These are phyloP conservation scores for Gynostemma pentaphyllum DNA, from an alignment of 306 rosid species.

Conservation along the genomic window DNA sequence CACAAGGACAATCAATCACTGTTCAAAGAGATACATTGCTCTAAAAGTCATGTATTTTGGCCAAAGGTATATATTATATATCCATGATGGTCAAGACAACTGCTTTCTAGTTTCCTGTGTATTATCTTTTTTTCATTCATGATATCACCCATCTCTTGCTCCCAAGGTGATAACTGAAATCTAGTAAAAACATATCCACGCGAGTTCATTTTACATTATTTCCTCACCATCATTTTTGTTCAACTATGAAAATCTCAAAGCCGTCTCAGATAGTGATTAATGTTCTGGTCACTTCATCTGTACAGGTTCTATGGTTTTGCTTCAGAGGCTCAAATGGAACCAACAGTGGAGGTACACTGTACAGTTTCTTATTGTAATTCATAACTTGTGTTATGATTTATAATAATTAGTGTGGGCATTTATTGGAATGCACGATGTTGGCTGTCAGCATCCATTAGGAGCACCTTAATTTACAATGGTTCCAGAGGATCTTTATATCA, in stretches of 20 bases:
- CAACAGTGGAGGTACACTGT: conserved; percentile 81
- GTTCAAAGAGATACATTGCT: conserved; percentile 72
- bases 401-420: not conserved
- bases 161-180: not conserved
- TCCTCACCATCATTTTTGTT: not conserved
- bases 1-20: conserved; percentile 28
- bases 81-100: not conserved
- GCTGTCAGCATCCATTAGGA: not conserved
- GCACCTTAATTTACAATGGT: not conserved
- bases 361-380: conserved; percentile 7
- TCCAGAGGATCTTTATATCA: not conserved
- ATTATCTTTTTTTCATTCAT: not conserved
- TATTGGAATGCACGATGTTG: not conserved
- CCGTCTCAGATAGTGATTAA: not conserved
- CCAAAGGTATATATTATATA: conserved; percentile 45
- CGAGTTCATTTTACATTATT: not conserved
- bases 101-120: not conserved
- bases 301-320: conserved; percentile 90
- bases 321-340: conserved; percentile 86
- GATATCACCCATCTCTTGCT: not conserved
- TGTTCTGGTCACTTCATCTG: not conserved
- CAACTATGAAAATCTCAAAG: not conserved
- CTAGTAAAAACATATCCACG: not conserved
- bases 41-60: conserved; percentile 87
- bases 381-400: not conserved